A percentile compares a stretch with the other conserved stretches of the same genome.
Evolutionary conservation across 2,329 filamentous ascomycete species (phyloP).

Genomic region (Colletotrichum euphorbiae): DNA sequence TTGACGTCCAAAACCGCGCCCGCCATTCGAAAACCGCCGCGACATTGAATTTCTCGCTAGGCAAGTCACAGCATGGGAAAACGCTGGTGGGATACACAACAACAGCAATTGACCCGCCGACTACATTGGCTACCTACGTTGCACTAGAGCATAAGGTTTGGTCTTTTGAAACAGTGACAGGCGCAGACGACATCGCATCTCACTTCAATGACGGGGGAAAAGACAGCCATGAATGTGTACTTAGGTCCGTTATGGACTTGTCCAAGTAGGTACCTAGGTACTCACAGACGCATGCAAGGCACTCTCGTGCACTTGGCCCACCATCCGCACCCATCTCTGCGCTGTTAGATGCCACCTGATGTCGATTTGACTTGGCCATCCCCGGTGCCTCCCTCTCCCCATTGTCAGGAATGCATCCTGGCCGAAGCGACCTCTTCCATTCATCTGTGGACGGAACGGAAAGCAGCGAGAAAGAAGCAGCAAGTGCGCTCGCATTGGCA

Average conservation of each 20-base stretch:
- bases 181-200: neutral
- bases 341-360: neutral
- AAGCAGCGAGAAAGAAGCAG: conserved; percentile 20
- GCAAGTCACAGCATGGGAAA: neutral
- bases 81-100: neutral
- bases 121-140: conserved; percentile 3
- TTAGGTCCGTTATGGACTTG: too few relatives aligned
- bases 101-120: neutral
- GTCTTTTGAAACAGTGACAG: neutral
- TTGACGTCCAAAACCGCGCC: neutral
- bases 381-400: neutral
- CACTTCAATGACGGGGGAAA: neutral
- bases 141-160: conserved; percentile 1
- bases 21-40: neutral
- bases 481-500: neutral
- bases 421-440: conserved; percentile 7
- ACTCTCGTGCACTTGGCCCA: too few relatives aligned
- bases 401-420: conserved; percentile 18
- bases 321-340: neutral
- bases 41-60: neutral
- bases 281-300: too few relatives aligned
- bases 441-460: conserved; percentile 21
- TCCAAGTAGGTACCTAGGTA: too few relatives aligned
- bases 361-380: neutral
- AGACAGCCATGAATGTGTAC: neutral